Evolutionary conservation across 805 yeast species (phyloP).

Genomic region (Yueomyces sp.): DNA sequence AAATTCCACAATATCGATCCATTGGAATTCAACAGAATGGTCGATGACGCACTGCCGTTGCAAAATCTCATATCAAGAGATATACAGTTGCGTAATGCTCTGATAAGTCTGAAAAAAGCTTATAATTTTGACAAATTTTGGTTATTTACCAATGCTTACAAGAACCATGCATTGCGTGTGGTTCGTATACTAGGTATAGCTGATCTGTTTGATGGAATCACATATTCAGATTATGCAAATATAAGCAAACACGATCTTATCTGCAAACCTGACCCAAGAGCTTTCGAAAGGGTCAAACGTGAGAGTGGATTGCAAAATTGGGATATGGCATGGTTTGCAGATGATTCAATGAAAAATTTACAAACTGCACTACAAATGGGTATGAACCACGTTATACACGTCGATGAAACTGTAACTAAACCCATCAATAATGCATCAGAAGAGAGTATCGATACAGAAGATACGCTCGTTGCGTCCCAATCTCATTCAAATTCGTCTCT

Average conservation of each 20-base stretch:
- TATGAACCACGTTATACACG: constrained; percentile 29
- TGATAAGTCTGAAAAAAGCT: constrained; percentile 27
- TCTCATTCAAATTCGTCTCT: too few species aligned
- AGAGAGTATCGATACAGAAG: too few species aligned
- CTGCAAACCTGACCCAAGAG: constrained; percentile 75
- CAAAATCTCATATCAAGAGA: constrained; percentile 56
- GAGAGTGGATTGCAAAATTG: constrained; percentile 36
- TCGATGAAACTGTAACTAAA: not conserved
- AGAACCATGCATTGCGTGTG: constrained; percentile 74
- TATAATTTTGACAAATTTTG: constrained; percentile 58
- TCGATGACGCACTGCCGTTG: constrained; percentile 82
- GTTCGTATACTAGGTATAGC: constrained; percentile 69
- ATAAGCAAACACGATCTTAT: constrained; percentile 40
- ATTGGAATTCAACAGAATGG: constrained; percentile 67
- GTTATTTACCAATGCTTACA: constrained; percentile 89
- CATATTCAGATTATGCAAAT: constrained; percentile 68
- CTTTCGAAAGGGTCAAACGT: constrained; percentile 47
- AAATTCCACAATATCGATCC: constrained; percentile 58
- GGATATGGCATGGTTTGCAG: constrained; percentile 56
- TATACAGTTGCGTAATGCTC: constrained; percentile 34
- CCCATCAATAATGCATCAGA: too few species aligned
- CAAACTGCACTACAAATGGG: constrained; percentile 60
- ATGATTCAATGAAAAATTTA: constrained; percentile 73
- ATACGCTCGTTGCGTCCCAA: too few species aligned
- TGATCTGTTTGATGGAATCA: constrained; percentile 82